These are phyloP conservation scores for Diaporthe longicolla DNA, from an alignment of 2,329 filamentous ascomycete species.

Conservation along the genomic window DNA sequence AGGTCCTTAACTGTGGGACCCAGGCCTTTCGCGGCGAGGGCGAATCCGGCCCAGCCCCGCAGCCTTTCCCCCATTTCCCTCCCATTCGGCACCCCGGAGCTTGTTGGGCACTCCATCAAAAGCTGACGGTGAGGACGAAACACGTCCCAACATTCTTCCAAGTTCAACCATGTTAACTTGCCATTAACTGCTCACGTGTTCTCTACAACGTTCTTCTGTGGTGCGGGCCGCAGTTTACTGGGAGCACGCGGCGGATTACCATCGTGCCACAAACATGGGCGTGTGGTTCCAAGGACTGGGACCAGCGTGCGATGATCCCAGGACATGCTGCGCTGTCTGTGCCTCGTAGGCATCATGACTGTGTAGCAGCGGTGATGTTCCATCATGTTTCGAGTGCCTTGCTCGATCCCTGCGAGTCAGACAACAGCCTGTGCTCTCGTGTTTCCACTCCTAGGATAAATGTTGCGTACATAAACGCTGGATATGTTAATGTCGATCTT, in stretches of 20 bases:
- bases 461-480: conserved; percentile 9
- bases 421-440: background rate
- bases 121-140: conserved; percentile 31
- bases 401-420: conserved; percentile 21
- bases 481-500: background rate
- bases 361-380: background rate
- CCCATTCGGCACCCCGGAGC: conserved; percentile 21
- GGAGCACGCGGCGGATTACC: background rate
- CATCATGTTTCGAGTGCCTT: background rate
- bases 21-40: background rate
- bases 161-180: conserved; percentile 11
- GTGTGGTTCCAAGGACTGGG: background rate
- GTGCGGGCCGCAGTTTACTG: background rate
- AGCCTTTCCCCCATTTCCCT: background rate
- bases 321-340: background rate
- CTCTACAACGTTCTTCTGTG: background rate
- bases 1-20: background rate
- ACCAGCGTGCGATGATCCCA: background rate
- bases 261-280: background rate
- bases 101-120: conserved; percentile 34
- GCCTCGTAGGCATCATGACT: background rate
- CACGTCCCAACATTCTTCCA: conserved; percentile 34
- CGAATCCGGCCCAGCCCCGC: conserved; percentile 27
- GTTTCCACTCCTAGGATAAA: background rate
- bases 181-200: conserved; percentile 30